phyloP scores from a whole-genome alignment of 371 early-diverging fungal species.

The Syncephalastrum racemosum region DNA sequence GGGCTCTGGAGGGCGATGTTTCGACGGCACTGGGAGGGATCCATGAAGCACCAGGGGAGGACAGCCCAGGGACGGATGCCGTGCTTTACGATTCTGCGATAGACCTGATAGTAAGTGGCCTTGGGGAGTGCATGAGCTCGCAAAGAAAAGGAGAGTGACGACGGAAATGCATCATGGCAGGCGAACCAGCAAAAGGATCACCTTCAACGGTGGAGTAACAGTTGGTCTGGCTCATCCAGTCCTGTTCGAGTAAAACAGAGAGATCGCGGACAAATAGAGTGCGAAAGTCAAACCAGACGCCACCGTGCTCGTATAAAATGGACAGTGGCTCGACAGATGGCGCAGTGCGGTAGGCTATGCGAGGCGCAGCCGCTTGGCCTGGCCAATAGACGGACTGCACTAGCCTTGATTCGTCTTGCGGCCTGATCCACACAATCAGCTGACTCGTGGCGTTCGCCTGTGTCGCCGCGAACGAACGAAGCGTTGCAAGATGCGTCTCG shows the following conservation, averaged over 20 bases:
- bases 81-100: slow-evolving; percentile 29
- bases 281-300: slow-evolving; percentile 51
- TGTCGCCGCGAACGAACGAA: slow-evolving; percentile 46
- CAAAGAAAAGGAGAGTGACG: slow-evolving; percentile 40
- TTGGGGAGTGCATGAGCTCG: slow-evolving; percentile 30
- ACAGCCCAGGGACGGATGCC: slow-evolving; percentile 36
- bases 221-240: slow-evolving; percentile 46
- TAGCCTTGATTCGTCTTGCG: slow-evolving; percentile 22
- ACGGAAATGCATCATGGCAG: slow-evolving; percentile 34
- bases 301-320: slow-evolving; percentile 44
- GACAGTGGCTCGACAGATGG: slow-evolving; percentile 22
- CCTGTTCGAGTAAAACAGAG: slow-evolving; percentile 35
- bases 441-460: slow-evolving; percentile 31
- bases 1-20: slow-evolving; percentile 21
- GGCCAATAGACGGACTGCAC: slow-evolving; percentile 24
- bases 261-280: slow-evolving; percentile 47
- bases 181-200: slow-evolving; percentile 25
- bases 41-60: slow-evolving; percentile 53
- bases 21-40: slow-evolving; percentile 34
- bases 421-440: slow-evolving; percentile 44
- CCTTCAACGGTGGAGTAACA: slow-evolving; percentile 31
- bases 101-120: slow-evolving; percentile 25
- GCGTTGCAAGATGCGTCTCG: slow-evolving; percentile 32
- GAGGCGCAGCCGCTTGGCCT: slow-evolving; percentile 3
- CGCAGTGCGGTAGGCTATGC: slow-evolving; percentile 19